Evolutionary conservation across 2,329 filamentous ascomycete species (phyloP).

Genomic region (Penicillium sp.): DNA sequence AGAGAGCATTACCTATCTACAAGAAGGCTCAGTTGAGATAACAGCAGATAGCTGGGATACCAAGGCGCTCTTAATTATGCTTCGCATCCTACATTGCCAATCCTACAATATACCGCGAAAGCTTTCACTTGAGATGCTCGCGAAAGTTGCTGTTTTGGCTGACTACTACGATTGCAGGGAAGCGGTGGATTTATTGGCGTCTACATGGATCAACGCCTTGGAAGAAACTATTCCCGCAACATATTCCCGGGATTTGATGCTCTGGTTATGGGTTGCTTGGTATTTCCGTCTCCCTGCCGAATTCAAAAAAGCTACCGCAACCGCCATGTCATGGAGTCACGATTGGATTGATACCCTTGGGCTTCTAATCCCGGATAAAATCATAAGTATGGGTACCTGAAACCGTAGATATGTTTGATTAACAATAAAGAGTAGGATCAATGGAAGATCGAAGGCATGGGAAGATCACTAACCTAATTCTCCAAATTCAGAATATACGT

Average conservation of each 20-base stretch:
- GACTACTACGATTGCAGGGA: conserved; percentile 9
- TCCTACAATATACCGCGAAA: too few species aligned
- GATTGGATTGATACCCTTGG: not conserved
- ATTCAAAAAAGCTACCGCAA: not conserved
- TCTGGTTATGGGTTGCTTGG: conserved; percentile 7
- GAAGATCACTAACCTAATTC: too few species aligned
- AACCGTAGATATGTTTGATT: too few species aligned
- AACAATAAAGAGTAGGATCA: too few species aligned
- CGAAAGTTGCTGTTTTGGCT: conserved; percentile 1
- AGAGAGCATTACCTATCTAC: too few species aligned
- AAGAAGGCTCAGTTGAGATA: not conserved
- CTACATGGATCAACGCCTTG: not conserved
- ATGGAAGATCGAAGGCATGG: too few species aligned
- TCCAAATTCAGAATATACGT: too few species aligned
- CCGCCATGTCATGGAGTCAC: not conserved
- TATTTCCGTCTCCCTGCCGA: not conserved
- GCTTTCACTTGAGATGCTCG: not conserved
- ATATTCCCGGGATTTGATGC: not conserved
- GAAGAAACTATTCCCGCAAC: not conserved
- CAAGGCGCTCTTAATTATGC: not conserved
- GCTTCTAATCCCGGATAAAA: not conserved
- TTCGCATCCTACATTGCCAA: not conserved
- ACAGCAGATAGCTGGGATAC: not conserved
- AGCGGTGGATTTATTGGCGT: not conserved
- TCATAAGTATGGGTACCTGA: not conserved